Conservation (phyloP, 176 grass and related monocot species). For the Aegilops bicornis region DNA sequence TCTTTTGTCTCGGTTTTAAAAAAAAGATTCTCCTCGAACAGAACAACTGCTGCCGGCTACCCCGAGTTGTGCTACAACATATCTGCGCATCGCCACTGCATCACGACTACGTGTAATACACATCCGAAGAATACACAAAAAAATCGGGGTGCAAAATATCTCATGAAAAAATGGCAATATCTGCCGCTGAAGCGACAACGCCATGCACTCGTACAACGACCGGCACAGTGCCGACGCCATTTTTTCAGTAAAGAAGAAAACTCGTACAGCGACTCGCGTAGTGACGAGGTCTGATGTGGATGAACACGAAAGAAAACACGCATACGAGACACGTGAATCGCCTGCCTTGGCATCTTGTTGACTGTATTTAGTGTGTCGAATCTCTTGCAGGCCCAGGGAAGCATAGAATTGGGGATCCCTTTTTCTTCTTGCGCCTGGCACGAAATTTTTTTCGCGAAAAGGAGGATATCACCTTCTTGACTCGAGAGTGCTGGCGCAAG, state of each 20-base stretch:
- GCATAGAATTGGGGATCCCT: background rate
- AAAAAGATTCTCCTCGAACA: background rate
- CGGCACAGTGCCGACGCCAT: too few species aligned
- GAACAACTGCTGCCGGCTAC: background rate
- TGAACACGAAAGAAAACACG: background rate
- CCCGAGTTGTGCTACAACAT: background rate
- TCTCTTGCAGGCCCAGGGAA: background rate
- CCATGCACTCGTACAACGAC: background rate
- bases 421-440: too few species aligned
- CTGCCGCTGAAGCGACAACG: background rate
- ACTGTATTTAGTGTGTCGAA: background rate
- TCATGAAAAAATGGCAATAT: slow-evolving; percentile 6
- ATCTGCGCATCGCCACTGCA: background rate
- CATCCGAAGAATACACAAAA: background rate
- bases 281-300: background rate
- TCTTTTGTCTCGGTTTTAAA: too few species aligned
- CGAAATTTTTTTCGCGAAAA: too few species aligned
- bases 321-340: background rate
- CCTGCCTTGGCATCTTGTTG: background rate
- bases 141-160: background rate
- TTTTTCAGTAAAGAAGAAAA: too few species aligned
- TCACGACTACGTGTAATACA: background rate
- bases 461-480: too few species aligned
- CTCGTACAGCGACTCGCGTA: background rate
- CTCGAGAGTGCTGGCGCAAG: too few species aligned